phyloP scores from a whole-genome alignment of 164 flowering plant genomes.

The grape (Vitis vinifera) region DNA sequence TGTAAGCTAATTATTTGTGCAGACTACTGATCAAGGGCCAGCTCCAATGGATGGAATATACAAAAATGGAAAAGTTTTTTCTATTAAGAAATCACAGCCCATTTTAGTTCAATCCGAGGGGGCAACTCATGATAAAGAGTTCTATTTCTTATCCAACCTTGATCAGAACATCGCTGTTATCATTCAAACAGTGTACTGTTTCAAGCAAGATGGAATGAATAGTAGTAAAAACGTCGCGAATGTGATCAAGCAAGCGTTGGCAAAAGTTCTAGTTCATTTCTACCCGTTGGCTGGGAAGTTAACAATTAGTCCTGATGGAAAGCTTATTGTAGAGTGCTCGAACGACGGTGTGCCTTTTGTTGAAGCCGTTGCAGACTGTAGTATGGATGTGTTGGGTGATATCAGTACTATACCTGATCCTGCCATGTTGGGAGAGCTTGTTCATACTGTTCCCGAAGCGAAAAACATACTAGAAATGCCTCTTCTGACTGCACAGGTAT shows the following conservation, averaged over 20 bases:
- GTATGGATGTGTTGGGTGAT: constrained; percentile 19
- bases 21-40: too few relatives aligned
- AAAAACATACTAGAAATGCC: constrained; percentile 13
- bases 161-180: constrained; percentile 14
- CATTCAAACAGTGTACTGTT: constrained; percentile 14
- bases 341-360: constrained; percentile 19
- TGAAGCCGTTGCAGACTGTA: constrained; percentile 22
- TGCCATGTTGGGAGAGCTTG: constrained; percentile 9
- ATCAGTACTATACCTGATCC: constrained; percentile 14
- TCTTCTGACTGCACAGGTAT: constrained; percentile 20
- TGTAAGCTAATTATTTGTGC: too few relatives aligned
- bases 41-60: too few relatives aligned
- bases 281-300: constrained; percentile 26
- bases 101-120: too few relatives aligned
- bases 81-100: too few relatives aligned
- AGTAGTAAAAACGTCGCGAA: background rate
- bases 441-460: constrained; percentile 6
- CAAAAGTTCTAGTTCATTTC: constrained; percentile 20
- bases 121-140: background rate
- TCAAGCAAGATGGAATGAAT: background rate
- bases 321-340: constrained; percentile 17
- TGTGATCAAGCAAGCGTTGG: constrained; percentile 15
- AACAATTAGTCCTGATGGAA: constrained; percentile 12
- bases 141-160: constrained; percentile 18
- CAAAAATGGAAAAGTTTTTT: too few relatives aligned